Percentiles rank a stretch among this genome's conserved stretches.
Conservation (phyloP, 176 grass and related monocot species). For the Calamus simplicifolius region DNA sequence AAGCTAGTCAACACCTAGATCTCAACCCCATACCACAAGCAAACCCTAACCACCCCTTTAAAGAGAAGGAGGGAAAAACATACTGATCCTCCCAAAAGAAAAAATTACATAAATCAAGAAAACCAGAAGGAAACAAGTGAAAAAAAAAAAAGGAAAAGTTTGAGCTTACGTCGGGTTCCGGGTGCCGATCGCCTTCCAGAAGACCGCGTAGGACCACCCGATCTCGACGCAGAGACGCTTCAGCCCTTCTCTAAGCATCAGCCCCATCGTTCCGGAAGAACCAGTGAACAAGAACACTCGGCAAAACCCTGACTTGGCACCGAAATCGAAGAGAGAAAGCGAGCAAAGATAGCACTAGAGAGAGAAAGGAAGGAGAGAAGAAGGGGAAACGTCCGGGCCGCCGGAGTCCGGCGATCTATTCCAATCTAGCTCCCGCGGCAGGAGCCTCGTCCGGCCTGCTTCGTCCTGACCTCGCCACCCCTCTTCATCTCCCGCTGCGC, state of each 20-base stretch:
- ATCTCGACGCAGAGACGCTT: slow-evolving; percentile 77
- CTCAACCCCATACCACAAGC: too few relatives aligned
- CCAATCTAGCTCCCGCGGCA: slow-evolving; percentile 81
- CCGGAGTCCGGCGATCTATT: slow-evolving; percentile 20
- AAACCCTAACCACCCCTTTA: too few relatives aligned
- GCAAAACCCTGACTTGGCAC: neutral
- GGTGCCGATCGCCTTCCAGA: slow-evolving; percentile 77
- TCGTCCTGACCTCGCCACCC: slow-evolving; percentile 42
- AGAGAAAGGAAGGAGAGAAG: neutral
- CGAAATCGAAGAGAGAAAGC: slow-evolving; percentile 1
- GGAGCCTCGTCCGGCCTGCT: slow-evolving; percentile 77
- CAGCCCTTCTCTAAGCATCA: slow-evolving; percentile 65
- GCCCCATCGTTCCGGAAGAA: slow-evolving; percentile 21
- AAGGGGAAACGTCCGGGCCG: neutral
- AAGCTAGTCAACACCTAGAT: too few relatives aligned
- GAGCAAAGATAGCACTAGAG: neutral
- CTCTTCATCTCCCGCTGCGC: slow-evolving; percentile 40
- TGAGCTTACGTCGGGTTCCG: slow-evolving; percentile 58
- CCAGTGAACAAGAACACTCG: neutral
- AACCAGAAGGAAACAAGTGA: neutral
- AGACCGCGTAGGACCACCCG: slow-evolving; percentile 93
- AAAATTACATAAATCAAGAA: neutral
- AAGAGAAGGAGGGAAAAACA: neutral
- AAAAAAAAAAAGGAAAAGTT: neutral
- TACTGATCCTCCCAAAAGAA: neutral